These are phyloP conservation scores for Pestalotiopsis sp. DNA, from an alignment of 2,329 filamentous ascomycete genomes.

Conservation along the genomic window DNA sequence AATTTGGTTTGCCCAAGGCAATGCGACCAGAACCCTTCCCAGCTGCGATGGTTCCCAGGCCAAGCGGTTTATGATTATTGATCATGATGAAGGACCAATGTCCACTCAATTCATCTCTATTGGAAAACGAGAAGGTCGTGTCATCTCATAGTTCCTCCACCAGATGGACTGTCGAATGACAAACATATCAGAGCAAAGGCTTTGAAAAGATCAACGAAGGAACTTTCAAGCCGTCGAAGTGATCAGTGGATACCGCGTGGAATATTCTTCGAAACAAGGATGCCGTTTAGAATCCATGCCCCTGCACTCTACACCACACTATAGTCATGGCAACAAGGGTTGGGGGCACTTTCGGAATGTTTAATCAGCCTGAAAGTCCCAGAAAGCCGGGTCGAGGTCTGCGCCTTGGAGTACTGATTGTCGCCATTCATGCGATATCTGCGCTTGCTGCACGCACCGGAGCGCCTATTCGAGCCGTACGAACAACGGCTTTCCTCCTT, in stretches of 20 bases:
- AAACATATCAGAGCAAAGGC: neutral
- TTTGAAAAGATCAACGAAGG: neutral
- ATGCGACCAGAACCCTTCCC: neutral
- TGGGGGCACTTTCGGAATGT: neutral
- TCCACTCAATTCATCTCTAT: too few species aligned
- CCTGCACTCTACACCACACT: neutral
- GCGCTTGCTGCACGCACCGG: neutral
- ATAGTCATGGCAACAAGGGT: constrained; percentile 2
- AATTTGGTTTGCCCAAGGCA: neutral
- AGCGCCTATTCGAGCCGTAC: neutral
- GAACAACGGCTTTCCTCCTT: neutral
- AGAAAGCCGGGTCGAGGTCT: constrained; percentile 1
- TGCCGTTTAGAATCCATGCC: neutral
- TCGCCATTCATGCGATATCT: neutral
- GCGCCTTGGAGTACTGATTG: neutral
- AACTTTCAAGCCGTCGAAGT: neutral
- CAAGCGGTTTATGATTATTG: too few species aligned
- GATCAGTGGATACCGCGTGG: neutral
- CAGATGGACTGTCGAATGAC: neutral
- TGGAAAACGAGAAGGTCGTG: too few species aligned
- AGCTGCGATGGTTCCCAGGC: too few species aligned
- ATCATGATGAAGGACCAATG: too few species aligned
- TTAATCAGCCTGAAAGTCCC: neutral
- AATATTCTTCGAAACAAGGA: neutral
- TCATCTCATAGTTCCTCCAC: neutral